Conservation (phyloP, 805 yeast genomes). For the Candida yuanshanica region DNA sequence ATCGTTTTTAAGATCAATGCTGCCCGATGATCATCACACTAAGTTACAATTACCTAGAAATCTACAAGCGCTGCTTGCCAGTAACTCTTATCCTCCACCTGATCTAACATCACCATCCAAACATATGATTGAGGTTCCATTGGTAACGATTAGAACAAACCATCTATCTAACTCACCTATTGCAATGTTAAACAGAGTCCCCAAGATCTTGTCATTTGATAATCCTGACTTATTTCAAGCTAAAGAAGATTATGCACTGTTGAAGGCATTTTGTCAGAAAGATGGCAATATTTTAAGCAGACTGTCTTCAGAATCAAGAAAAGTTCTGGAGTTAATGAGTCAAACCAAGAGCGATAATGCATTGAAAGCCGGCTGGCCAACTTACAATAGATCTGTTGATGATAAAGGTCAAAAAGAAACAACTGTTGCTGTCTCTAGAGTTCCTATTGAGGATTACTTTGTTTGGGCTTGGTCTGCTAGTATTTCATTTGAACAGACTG, state of each 20-base stretch:
- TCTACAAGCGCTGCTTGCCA: slow-evolving; percentile 57
- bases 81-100: slow-evolving; percentile 73
- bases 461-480: slow-evolving; percentile 90
- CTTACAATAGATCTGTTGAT: slow-evolving; percentile 24
- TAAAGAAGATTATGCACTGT: slow-evolving; percentile 69
- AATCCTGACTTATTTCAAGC: slow-evolving; percentile 65
- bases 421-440: slow-evolving; percentile 43
- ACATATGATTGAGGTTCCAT: slow-evolving; percentile 49
- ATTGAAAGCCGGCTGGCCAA: slow-evolving; percentile 37
- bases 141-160: slow-evolving; percentile 46
- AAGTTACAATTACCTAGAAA: slow-evolving; percentile 57
- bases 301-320: slow-evolving; percentile 67
- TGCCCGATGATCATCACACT: slow-evolving; percentile 55
- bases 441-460: slow-evolving; percentile 78
- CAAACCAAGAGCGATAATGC: slow-evolving; percentile 27
- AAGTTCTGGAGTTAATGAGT: slow-evolving; percentile 40
- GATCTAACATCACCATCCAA: slow-evolving; percentile 29
- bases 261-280: slow-evolving; percentile 65
- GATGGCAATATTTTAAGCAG: slow-evolving; percentile 52
- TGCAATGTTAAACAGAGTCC: slow-evolving; percentile 56
- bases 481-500: slow-evolving; percentile 67
- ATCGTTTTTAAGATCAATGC: slow-evolving; percentile 73
- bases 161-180: slow-evolving; percentile 39
- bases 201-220: slow-evolving; percentile 59
- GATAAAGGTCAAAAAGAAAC: slow-evolving; percentile 12